Evolutionary conservation across 2,329 filamentous ascomycete species (phyloP).

Genomic region (Colletotrichum plurivorum): DNA sequence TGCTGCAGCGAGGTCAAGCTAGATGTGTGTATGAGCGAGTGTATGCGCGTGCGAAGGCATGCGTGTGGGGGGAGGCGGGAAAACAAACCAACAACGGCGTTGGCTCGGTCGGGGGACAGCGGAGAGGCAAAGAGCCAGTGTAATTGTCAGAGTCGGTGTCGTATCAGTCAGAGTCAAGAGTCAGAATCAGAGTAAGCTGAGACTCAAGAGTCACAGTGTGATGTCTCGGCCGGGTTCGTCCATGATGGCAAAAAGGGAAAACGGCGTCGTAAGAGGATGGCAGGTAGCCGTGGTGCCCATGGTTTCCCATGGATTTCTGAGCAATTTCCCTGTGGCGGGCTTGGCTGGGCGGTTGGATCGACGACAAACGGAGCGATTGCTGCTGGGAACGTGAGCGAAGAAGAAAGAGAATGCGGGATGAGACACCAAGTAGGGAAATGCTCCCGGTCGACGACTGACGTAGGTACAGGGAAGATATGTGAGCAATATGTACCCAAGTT

Average conservation of each 20-base stretch:
- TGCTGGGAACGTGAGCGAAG: neutral
- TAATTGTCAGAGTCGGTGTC: neutral
- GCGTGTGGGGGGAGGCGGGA: conserved; percentile 24
- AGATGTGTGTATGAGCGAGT: neutral
- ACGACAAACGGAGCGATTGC: conserved; percentile 13
- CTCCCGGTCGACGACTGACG: conserved; percentile 11
- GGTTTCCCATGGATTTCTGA: conserved; percentile 11
- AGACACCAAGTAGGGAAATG: conserved; percentile 26
- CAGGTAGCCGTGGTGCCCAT: conserved; percentile 14
- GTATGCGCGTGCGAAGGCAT: neutral
- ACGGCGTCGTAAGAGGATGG: conserved; percentile 24
- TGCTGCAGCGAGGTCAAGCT: conserved; percentile 18
- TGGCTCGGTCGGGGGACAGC: conserved; percentile 9
- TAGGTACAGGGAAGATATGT: neutral
- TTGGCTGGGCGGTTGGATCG: neutral
- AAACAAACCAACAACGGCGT: conserved; percentile 28
- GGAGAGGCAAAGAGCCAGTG: neutral
- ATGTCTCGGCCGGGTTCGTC: conserved; percentile 28
- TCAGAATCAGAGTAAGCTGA: conserved; percentile 2
- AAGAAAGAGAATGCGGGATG: conserved; percentile 12
- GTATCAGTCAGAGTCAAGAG: neutral
- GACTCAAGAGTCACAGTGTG: neutral
- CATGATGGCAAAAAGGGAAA: conserved; percentile 33
- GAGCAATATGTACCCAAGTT: too few relatives aligned
- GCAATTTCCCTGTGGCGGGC: neutral